A percentile compares a stretch with the other conserved stretches of the same genome.
Evolutionary conservation across 441 rosid species (phyloP).

Genomic region (Jatropha podagrica): DNA sequence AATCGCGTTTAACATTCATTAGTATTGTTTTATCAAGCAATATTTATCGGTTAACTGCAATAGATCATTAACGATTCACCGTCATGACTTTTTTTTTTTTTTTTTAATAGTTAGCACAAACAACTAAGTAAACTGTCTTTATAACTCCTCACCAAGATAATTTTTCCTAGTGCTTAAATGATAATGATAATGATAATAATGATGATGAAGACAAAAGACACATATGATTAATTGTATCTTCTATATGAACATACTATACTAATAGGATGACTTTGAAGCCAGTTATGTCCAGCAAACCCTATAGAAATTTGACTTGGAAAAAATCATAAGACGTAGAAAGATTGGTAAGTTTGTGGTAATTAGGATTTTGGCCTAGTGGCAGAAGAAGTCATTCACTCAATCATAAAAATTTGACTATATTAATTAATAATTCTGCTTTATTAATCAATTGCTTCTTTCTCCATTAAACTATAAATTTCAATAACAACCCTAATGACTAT

Average conservation of each 20-base stretch:
- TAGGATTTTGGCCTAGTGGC: background rate
- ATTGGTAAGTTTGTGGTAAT: background rate
- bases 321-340: background rate
- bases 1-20: too few species aligned
- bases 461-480: background rate
- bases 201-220: too few species aligned
- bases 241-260: background rate
- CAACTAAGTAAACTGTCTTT: too few species aligned
- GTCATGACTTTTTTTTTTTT: too few species aligned
- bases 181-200: too few species aligned
- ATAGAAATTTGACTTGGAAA: background rate
- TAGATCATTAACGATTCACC: too few species aligned
- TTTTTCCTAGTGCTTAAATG: too few species aligned
- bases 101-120: too few species aligned
- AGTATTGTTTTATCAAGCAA: too few species aligned
- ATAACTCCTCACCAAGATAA: background rate
- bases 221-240: background rate
- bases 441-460: background rate
- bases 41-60: too few species aligned
- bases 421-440: background rate
- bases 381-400: background rate
- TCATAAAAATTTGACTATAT: background rate
- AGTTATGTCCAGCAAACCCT: background rate
- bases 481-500: background rate
- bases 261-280: background rate